Percentiles rank a stretch among this genome's conserved stretches.
Conservation (phyloP, 2,329 filamentous ascomycete species). For the Aspergillus niger region DNA sequence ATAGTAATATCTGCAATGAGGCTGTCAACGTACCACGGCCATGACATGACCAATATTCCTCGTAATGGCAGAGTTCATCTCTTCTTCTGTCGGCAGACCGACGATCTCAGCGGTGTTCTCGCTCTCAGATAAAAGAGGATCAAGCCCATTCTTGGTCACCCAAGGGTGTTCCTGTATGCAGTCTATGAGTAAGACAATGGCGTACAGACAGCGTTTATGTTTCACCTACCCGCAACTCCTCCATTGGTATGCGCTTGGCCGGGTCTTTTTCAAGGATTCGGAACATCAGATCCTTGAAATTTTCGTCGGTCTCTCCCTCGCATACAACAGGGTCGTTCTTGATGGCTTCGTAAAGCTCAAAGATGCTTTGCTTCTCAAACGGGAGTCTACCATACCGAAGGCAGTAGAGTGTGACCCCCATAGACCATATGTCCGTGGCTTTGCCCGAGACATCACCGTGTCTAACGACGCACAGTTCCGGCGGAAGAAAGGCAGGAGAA, state of each 20-base stretch:
- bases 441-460: constrained; percentile 86
- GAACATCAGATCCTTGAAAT: constrained; percentile 73
- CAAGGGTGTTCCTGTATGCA: constrained; percentile 75
- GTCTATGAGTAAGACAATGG: constrained; percentile 5
- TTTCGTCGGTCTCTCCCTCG: constrained; percentile 63
- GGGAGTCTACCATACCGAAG: constrained; percentile 85
- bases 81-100: constrained; percentile 82
- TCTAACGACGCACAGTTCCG: constrained; percentile 83
- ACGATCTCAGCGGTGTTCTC: constrained; percentile 84
- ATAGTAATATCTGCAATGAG: background rate
- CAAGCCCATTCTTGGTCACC: constrained; percentile 80
- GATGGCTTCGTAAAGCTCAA: constrained; percentile 90
- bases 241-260: constrained; percentile 77
- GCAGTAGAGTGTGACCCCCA: constrained; percentile 94
- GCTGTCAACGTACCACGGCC: constrained; percentile 64
- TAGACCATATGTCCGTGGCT: constrained; percentile 96
- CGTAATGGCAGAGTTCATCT: constrained; percentile 89
- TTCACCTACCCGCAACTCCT: constrained; percentile 71
- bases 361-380: constrained; percentile 74
- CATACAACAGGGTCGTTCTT: constrained; percentile 67
- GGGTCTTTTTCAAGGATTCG: constrained; percentile 83
- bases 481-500: constrained; percentile 90
- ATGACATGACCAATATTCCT: constrained; percentile 83
- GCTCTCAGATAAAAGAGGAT: constrained; percentile 75
- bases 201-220: background rate